These are phyloP conservation scores for Canariomyces notabilis DNA, from an alignment of 2,329 filamentous ascomycete genomes.

Conservation along the genomic window DNA sequence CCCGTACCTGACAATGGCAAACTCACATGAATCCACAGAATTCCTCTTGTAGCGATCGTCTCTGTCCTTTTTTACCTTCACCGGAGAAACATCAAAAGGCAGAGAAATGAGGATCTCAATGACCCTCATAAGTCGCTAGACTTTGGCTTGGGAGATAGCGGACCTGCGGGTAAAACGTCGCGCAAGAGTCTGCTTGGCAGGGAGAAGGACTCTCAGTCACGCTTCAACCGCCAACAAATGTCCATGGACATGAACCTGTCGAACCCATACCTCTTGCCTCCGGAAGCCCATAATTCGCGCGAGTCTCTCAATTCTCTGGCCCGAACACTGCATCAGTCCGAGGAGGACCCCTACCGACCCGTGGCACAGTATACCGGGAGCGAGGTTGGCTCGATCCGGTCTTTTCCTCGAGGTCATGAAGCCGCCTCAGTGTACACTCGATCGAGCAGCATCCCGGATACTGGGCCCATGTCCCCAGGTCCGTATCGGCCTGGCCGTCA, in stretches of 20 bases:
- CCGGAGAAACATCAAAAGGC: conserved; percentile 66
- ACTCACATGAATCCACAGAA: conserved; percentile 44
- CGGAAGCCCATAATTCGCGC: conserved; percentile 68
- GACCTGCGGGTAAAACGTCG: conserved; percentile 35
- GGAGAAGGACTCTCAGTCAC: conserved; percentile 47
- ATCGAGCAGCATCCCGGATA: conserved; percentile 33
- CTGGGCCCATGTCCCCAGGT: conserved; percentile 26
- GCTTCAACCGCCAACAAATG: conserved; percentile 47
- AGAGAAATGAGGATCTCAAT: conserved; percentile 70
- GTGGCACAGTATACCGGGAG: conserved; percentile 52
- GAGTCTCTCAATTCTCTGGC: conserved; percentile 86
- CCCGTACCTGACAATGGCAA: not conserved
- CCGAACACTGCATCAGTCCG: conserved; percentile 64
- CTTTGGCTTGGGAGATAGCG: conserved; percentile 69
- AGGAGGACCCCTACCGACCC: conserved; percentile 82
- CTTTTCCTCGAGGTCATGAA: conserved; percentile 39
- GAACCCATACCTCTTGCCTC: conserved; percentile 91
- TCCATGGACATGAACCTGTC: conserved; percentile 71
- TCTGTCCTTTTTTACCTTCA: conserved; percentile 72
- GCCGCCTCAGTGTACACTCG: conserved; percentile 44
- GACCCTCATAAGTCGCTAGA: conserved; percentile 90
- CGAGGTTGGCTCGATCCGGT: conserved; percentile 53
- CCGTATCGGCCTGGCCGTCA: conserved; percentile 35
- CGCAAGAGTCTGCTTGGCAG: conserved; percentile 47
- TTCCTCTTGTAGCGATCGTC: conserved; percentile 66